phyloP scores from a whole-genome alignment of 306 rosid genomes.

The Gastrolobium bilobum region DNA sequence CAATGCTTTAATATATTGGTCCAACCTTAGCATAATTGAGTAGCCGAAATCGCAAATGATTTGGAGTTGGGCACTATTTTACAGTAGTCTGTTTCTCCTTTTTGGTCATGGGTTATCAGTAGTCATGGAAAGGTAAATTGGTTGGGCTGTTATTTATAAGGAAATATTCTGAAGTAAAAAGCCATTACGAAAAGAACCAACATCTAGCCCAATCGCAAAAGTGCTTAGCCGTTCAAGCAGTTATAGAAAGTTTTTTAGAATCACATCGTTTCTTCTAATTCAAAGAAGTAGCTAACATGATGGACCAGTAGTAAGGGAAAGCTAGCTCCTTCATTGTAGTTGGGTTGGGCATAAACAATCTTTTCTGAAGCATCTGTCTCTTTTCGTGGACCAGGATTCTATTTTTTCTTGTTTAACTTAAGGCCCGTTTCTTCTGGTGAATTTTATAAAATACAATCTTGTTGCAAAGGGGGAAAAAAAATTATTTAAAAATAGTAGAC shows the following conservation, averaged over 20 bases:
- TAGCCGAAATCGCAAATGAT: background rate
- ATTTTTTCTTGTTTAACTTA: background rate
- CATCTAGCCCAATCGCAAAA: background rate
- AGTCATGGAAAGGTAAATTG: background rate
- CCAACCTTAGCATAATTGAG: background rate
- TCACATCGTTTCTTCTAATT: no score
- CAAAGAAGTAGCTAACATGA: background rate
- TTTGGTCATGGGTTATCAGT: background rate
- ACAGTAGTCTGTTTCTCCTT: background rate
- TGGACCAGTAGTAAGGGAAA: background rate
- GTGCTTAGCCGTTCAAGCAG: background rate
- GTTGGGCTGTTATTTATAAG: background rate
- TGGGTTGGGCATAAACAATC: background rate
- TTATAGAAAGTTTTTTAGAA: no score
- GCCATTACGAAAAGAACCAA: background rate
- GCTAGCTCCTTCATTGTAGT: background rate
- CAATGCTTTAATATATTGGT: background rate
- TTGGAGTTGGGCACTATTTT: no score
- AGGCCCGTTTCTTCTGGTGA: background rate
- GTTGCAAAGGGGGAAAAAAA: background rate
- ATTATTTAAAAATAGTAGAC: background rate
- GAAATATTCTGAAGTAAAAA: background rate
- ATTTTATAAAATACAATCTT: background rate
- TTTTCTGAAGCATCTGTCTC: background rate
- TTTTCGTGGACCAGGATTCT: background rate